Conservation (phyloP, 2,329 filamentous ascomycete species). For the Trichoderma arundinaceum region DNA sequence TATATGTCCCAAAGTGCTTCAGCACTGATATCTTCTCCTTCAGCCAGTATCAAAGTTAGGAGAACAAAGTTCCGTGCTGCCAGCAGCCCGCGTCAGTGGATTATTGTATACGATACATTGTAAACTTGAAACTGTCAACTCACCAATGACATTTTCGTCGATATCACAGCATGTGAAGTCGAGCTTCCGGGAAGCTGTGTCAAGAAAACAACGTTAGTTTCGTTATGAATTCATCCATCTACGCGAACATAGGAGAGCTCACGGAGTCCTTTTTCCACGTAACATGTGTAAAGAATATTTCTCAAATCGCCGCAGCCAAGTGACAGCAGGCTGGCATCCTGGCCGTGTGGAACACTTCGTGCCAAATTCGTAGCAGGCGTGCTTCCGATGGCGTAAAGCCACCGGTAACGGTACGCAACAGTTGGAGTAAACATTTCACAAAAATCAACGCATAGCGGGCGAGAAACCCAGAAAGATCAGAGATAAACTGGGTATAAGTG, state of each 20-base stretch:
- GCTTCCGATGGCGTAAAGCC: slow-evolving; percentile 59
- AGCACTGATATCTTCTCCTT: slow-evolving; percentile 36
- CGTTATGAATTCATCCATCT: not conserved
- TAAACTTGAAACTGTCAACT: slow-evolving; percentile 23
- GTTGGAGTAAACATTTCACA: slow-evolving; percentile 47
- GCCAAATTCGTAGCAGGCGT: slow-evolving; percentile 59
- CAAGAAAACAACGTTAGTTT: not conserved
- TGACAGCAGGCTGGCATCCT: slow-evolving; percentile 57
- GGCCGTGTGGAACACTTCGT: slow-evolving; percentile 53
- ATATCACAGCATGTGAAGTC: slow-evolving; percentile 64
- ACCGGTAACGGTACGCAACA: slow-evolving; percentile 41
- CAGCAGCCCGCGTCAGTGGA: not conserved
- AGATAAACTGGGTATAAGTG: not conserved
- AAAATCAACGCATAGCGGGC: no score
- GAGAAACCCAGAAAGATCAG: accelerated
- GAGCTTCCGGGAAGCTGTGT: slow-evolving; percentile 48
- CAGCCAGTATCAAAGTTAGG: slow-evolving; percentile 57
- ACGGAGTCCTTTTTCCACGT: slow-evolving; percentile 49
- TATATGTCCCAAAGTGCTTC: slow-evolving; percentile 59
- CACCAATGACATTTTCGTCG: slow-evolving; percentile 57
- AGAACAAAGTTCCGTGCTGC: slow-evolving; percentile 62
- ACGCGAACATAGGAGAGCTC: slow-evolving; percentile 32
- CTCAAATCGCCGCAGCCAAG: slow-evolving; percentile 63
- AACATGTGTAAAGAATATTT: slow-evolving; percentile 61
- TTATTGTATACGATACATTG: not conserved